Evolutionary conservation across 176 grass and related monocot species (phyloP), one percentile per base, ranked within the genome.

Genomic region (Bothriochloa decipiens): DNA sequence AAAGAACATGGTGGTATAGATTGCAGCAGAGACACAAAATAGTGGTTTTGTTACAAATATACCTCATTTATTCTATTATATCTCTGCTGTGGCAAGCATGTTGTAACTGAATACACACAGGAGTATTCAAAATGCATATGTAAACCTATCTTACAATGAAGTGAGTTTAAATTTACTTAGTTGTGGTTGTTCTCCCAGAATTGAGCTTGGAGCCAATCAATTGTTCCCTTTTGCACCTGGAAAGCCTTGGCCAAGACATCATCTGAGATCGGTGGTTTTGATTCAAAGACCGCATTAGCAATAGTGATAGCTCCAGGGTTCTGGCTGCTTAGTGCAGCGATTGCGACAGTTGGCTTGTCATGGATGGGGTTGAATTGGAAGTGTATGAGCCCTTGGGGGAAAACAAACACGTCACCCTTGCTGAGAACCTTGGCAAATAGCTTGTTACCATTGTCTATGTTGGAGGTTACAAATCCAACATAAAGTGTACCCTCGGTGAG

Each of bases 401-500:
- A 75, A 0, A 74, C 57, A 0, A 74, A 83, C 26, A 83, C 52
- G 0, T 46, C 81, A 2, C 82, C 82, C 72, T 84, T 84, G 20
- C 55, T 26, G 3, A 77, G 45, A 16, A 11, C 4, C 64, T 78
- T 85, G 22, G 57, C 8, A 8, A 61, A 61, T 22, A 61, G 57
- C 57, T 61, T 61, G 57, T 61, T 61, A 17, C 49, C 79, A 62
- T 70, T 70, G 35, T 77, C 39, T 53, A 52, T 32, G 50, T 75
- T 82, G 4, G 86, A 84, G 5, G 86, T 88, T 53, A 88, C 62
- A 49, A 88, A 88, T 4, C 86, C 86, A 26, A 88, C 86, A 1
- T 84, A 88, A 50, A 88, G 81, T 6, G 86, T 84, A 0, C 86
- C 86, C 23, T 88, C 79, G 0, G 80, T 84, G 5, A 84, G 25